Percentiles rank a stretch among this genome's conserved stretches.
These are phyloP conservation scores for Ascodesmis nigricans DNA, from an alignment of 495 filamentous ascomycete genomes.

Conservation along the genomic window DNA sequence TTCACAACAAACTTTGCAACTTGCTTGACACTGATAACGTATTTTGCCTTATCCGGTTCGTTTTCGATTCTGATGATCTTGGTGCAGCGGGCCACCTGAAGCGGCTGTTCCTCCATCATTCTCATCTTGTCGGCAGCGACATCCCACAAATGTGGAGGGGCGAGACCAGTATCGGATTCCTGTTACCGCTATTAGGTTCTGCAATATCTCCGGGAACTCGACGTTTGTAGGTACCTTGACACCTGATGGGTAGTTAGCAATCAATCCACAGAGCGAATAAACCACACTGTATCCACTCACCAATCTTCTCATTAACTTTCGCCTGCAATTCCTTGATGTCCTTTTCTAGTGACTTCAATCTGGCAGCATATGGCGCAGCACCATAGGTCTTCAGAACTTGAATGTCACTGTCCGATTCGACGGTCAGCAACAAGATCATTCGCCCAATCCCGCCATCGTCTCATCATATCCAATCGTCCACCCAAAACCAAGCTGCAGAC, in stretches of 20 bases:
- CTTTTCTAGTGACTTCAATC: slow-evolving; percentile 86
- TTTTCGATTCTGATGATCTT: slow-evolving; percentile 98
- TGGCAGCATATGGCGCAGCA: slow-evolving; percentile 79
- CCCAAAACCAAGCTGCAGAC: slow-evolving; percentile 21
- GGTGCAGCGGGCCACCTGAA: slow-evolving; percentile 93
- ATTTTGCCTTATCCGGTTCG: slow-evolving; percentile 95
- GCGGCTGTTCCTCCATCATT: slow-evolving; percentile 91
- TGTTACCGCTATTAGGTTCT: slow-evolving; percentile 25
- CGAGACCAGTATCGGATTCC: slow-evolving; percentile 96
- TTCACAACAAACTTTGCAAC: slow-evolving; percentile 99
- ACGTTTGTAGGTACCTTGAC: slow-evolving; percentile 26
- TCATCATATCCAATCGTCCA: slow-evolving; percentile 1
- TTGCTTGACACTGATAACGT: slow-evolving; percentile 99
- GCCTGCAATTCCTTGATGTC: slow-evolving; percentile 95
- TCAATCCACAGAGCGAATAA: slow-evolving; percentile 20
- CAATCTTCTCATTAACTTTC: slow-evolving; percentile 95
- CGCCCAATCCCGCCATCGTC: slow-evolving; percentile 4
- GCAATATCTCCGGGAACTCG: not conserved
- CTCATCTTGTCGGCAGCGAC: slow-evolving; percentile 91
- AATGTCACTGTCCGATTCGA: slow-evolving; percentile 57
- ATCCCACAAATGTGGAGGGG: slow-evolving; percentile 97
- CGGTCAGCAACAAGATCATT: slow-evolving; percentile 14
- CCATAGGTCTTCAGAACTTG: slow-evolving; percentile 98
- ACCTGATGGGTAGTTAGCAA: slow-evolving; percentile 8
- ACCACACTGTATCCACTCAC: slow-evolving; percentile 23